phyloP scores from a whole-genome alignment of 352 stramenopile genomes.

The Phytopythium vexans region DNA sequence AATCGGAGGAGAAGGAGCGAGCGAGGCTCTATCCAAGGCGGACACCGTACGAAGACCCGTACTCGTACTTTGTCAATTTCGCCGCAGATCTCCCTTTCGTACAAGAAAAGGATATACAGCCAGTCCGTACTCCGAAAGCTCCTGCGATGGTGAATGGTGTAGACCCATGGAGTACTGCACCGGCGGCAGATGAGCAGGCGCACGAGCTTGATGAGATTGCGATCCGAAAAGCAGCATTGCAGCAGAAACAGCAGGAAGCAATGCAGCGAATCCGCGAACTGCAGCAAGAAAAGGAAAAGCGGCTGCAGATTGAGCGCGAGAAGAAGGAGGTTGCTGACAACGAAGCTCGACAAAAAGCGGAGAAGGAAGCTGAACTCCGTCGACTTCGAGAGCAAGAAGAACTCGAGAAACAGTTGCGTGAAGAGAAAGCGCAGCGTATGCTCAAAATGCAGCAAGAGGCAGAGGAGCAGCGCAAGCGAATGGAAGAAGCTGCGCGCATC shows the following conservation, averaged over 20 bases:
- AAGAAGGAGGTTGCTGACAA: conserved; percentile 24
- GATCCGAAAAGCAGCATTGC: conserved; percentile 47
- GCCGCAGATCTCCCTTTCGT: conserved; percentile 1
- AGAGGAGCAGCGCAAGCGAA: conserved; percentile 32
- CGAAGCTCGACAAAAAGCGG: conserved; percentile 11
- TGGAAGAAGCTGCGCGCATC: conserved; percentile 32
- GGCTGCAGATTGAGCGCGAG: conserved; percentile 31
- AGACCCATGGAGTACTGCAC: conserved; percentile 1
- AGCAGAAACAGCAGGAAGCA: conserved; percentile 50
- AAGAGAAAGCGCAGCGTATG: conserved; percentile 17
- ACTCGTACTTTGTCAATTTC: conserved; percentile 68
- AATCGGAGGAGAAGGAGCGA: conserved; percentile 54
- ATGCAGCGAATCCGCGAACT: conserved; percentile 49
- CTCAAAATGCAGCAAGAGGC: conserved; percentile 32
- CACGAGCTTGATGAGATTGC: conserved; percentile 61
- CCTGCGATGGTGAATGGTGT: too few species aligned
- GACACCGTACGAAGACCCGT: conserved; percentile 57
- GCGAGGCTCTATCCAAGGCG: conserved; percentile 58
- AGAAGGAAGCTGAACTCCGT: conserved; percentile 33
- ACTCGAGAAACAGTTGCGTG: conserved; percentile 22
- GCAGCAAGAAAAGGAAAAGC: conserved; percentile 48
- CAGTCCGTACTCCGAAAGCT: too few species aligned
- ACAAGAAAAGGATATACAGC: neutral
- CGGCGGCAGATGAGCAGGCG: conserved; percentile 18
- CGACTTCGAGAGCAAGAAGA: conserved; percentile 21